Conservation (phyloP, 2,329 filamentous ascomycete genomes). For the Phoma sp. region DNA sequence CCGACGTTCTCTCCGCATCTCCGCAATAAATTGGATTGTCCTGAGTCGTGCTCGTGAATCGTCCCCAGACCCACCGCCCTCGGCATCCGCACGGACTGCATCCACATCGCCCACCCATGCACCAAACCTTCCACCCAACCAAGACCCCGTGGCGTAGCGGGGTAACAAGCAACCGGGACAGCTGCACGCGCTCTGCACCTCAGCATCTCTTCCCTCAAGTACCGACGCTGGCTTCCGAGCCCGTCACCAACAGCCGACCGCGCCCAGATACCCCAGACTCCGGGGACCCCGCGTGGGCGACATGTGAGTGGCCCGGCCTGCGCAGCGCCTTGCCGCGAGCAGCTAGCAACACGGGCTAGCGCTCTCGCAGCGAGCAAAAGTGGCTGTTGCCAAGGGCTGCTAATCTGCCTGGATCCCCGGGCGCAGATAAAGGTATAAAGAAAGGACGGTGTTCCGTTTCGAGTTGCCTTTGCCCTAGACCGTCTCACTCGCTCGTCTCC, state of each 20-base stretch:
- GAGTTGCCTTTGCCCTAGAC: constrained; percentile 2
- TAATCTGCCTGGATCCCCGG: constrained; percentile 3
- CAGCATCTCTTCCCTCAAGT: not conserved
- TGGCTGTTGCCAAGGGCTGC: constrained; percentile 9
- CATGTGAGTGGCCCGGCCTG: constrained; percentile 1
- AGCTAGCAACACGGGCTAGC: not conserved
- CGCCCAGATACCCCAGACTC: not conserved
- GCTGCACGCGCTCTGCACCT: not conserved
- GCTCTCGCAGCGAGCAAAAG: not conserved
- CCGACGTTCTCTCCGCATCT: too few relatives aligned
- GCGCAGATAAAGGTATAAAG: constrained; percentile 6
- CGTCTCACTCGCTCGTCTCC: not conserved
- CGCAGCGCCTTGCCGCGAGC: not conserved
- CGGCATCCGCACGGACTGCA: too few relatives aligned
- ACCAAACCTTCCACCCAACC: too few relatives aligned
- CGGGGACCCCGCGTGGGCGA: constrained; percentile 5
- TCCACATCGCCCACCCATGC: too few relatives aligned
- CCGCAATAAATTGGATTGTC: too few relatives aligned
- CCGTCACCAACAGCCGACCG: constrained; percentile 13
- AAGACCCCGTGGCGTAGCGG: constrained; percentile 12
- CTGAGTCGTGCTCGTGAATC: too few relatives aligned
- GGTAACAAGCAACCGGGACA: constrained; percentile 11
- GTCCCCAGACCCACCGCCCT: too few relatives aligned
- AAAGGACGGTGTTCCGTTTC: constrained; percentile 11
- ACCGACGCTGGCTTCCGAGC: constrained; percentile 19